Conservation (phyloP, 2,329 filamentous ascomycete genomes). For the Basipetospora chlamydospora region DNA sequence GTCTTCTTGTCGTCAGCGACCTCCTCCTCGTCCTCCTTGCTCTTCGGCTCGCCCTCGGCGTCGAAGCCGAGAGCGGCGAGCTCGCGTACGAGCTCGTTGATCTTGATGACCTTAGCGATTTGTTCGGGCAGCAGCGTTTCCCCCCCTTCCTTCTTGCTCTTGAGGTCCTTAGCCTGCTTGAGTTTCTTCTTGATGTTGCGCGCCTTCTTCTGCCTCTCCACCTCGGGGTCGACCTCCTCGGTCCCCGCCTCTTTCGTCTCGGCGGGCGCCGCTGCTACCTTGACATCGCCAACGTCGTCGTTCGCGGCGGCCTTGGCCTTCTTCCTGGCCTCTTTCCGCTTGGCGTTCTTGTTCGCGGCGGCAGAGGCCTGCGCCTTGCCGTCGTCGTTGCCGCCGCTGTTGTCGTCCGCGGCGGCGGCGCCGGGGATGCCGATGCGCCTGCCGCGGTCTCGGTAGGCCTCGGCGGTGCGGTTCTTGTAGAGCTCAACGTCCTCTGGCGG, state of each 20-base stretch:
- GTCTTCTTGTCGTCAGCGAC: neutral
- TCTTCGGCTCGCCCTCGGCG: slow-evolving; percentile 50
- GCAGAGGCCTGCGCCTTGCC: slow-evolving; percentile 22
- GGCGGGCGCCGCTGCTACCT: slow-evolving; percentile 22
- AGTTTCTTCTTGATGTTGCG: slow-evolving; percentile 88
- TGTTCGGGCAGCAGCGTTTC: slow-evolving; percentile 80
- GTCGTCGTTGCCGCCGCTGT: slow-evolving; percentile 3
- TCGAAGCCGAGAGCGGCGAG: slow-evolving; percentile 76
- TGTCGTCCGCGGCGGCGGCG: slow-evolving; percentile 1
- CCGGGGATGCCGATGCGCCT: slow-evolving; percentile 14
- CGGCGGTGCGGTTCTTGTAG: slow-evolving; percentile 85
- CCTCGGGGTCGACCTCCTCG: slow-evolving; percentile 50
- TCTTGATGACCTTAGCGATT: slow-evolving; percentile 94
- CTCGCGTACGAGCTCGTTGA: slow-evolving; percentile 83
- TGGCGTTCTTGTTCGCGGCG: slow-evolving; percentile 72
- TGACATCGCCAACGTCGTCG: slow-evolving; percentile 42
- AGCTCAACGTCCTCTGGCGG: slow-evolving; percentile 92
- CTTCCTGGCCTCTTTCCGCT: slow-evolving; percentile 44
- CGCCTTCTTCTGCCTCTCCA: slow-evolving; percentile 82
- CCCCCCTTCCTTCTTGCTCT: slow-evolving; percentile 80
- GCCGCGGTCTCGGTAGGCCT: slow-evolving; percentile 66
- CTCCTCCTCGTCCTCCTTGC: slow-evolving; percentile 8
- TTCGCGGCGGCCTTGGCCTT: slow-evolving; percentile 42
- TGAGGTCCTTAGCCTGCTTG: slow-evolving; percentile 79
- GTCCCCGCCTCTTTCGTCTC: slow-evolving; percentile 16